Percentiles rank a stretch among this genome's conserved stretches.
Evolutionary conservation across 768 basidiomycete species (phyloP).

Genomic region (Rhodotorula taiwanensis): DNA sequence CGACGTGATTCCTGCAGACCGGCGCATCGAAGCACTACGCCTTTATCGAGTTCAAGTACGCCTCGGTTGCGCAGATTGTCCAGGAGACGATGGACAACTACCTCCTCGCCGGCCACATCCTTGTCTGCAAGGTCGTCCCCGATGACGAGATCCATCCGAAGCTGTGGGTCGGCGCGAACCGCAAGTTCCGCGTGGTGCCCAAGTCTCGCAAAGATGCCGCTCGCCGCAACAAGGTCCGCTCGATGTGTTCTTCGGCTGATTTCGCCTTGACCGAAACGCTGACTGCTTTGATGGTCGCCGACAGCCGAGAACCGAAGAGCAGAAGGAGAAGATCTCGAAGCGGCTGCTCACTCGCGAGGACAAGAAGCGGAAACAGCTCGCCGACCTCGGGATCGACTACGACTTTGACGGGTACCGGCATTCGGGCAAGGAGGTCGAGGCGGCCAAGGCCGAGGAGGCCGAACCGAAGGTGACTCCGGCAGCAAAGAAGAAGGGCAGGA

Average conservation of each 20-base stretch:
- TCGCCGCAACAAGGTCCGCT: conserved; percentile 68
- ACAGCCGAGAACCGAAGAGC: conserved; percentile 68
- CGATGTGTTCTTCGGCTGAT: not conserved
- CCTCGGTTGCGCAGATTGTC: conserved; percentile 84
- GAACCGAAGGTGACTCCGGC: conserved; percentile 11
- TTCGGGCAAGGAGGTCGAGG: conserved; percentile 48
- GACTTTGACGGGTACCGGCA: conserved; percentile 65
- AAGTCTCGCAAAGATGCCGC: conserved; percentile 47
- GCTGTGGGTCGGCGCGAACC: conserved; percentile 94
- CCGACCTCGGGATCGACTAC: conserved; percentile 76
- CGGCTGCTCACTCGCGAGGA: conserved; percentile 70
- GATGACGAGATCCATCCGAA: conserved; percentile 84
- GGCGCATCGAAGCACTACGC: conserved; percentile 95
- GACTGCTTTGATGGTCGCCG: too few relatives aligned
- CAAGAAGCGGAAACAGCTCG: conserved; percentile 68
- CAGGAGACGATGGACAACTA: conserved; percentile 99
- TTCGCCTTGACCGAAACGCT: not conserved
- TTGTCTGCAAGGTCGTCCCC: conserved; percentile 83
- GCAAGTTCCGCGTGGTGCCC: conserved; percentile 77
- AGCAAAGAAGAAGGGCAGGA: conserved; percentile 24
- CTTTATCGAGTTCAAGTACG: conserved; percentile 88
- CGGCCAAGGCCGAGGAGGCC: conserved; percentile 23
- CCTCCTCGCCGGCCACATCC: conserved; percentile 84
- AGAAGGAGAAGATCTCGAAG: conserved; percentile 59
- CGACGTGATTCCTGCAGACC: conserved; percentile 54